Base-by-base conservation (phyloP, 1,284 basidiomycete species). In the Cryptococcus neoformans region DNA sequence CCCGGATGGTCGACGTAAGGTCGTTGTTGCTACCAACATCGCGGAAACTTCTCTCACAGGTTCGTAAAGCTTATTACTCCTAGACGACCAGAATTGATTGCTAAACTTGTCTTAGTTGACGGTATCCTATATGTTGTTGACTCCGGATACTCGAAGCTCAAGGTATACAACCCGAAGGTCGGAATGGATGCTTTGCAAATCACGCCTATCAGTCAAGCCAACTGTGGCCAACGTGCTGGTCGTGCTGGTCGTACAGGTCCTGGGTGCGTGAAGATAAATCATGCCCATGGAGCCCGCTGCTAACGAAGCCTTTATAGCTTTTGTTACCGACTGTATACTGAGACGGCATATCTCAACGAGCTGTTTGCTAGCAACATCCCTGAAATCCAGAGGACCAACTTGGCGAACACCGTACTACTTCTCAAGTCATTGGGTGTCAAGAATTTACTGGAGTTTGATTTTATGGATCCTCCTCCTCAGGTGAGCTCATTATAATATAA, bases 121-220 rank as follows among this genome's bases (percentile, higher is more conserved):
- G 96, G 96, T 69, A 99, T 99, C 69, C 82, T 97, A 52, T 99
- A 89, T 68, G 96, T 99, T 39, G 90, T 99, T 4, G 96, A 99
- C 72, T 85, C 90, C 0, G 96, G 96, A 0, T 99, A 92, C 78
- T 96, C 90, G 49, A 99, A 99, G 78, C 82, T 98, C 61, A 99
- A 99, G 77, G 94, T 99, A 40, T 99, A 99, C 81, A 99, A 99
- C 70, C 94, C 96, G 7, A 92, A 94, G 75, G 92, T 99, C 60
- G 96, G 96, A 61, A 99, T 99, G 96, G 96, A 99, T 70, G 92
- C 94, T 8, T 80, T 99, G 48, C 95, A 99, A 74, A 98, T 99
- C 67, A 99, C 95, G 6, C 96, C 96, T 0, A 95, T 99, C 79
- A 92, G 89, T 78, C 95, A 99, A 73, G 96, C 96, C 14, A 98